phyloP scores from a whole-genome alignment of 352 stramenopile species.

The Pythium chondricola region DNA sequence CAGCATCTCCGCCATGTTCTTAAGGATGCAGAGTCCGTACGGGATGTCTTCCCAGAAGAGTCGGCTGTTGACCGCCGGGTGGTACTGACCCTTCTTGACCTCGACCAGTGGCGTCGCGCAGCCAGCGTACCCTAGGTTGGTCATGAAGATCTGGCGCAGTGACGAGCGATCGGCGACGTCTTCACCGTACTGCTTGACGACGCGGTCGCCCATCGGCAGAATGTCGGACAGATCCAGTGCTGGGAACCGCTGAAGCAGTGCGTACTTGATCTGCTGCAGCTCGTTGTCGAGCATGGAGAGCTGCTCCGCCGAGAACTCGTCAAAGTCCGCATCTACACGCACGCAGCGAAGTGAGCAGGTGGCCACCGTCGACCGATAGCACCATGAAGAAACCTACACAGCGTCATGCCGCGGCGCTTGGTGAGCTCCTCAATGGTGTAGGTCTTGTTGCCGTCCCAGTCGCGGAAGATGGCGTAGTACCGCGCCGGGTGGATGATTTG shows the following conservation, averaged over 20 bases:
- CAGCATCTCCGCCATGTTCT: conserved; percentile 91
- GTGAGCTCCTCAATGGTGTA: conserved; percentile 83
- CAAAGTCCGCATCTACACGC: conserved; percentile 82
- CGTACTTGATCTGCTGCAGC: conserved; percentile 89
- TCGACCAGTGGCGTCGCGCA: conserved; percentile 87
- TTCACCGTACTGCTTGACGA: conserved; percentile 91
- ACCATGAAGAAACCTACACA: conserved; percentile 56
- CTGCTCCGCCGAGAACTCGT: conserved; percentile 90
- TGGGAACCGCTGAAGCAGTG: conserved; percentile 86
- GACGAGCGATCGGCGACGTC: conserved; percentile 85
- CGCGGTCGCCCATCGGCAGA: conserved; percentile 85
- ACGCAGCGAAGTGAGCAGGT: neutral
- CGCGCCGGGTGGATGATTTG: conserved; percentile 91
- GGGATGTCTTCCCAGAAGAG: conserved; percentile 93
- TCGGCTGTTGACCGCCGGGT: conserved; percentile 77
- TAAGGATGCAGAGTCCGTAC: conserved; percentile 90
- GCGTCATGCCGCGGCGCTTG: conserved; percentile 79
- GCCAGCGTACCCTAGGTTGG: conserved; percentile 87
- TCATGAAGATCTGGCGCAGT: conserved; percentile 88
- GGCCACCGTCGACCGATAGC: neutral
- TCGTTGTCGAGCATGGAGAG: conserved; percentile 92
- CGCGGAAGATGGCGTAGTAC: conserved; percentile 91
- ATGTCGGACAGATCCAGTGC: conserved; percentile 88
- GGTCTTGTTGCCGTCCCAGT: conserved; percentile 88
- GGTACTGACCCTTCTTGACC: conserved; percentile 62